Base-by-base conservation (phyloP, 225 moss, liverwort and hornwort genomes). In the Physcomitrellopsis africana region DNA sequence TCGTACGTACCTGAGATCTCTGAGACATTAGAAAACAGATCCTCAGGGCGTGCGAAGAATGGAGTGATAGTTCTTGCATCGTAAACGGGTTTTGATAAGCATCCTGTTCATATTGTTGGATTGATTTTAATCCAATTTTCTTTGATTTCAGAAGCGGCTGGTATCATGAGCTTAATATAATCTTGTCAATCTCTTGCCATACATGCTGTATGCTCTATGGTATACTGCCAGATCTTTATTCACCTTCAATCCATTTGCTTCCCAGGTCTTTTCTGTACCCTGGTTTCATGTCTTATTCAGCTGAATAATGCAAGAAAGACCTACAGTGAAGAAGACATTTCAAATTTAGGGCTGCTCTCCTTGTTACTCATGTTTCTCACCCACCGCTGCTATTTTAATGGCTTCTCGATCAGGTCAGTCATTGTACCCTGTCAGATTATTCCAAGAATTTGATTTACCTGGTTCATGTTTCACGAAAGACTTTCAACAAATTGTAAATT, bases 161-260 rank as follows among this genome's bases (percentile, higher is more conserved):
- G 65, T 91, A 54, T 54, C 86, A 70, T 76, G 76, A 44, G 87
- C 79, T 57, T 81, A 92, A 52, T 99, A 95, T 70, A 83, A 86
- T 57, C 57, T 93, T 73, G 90, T 95, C 19, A 72, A 84, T 45
- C 95, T 92, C 81, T 81, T 93, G 64, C 84, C 95, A 10, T 95
- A 95, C 57, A 82, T 99, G 48, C 76, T 95, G 23, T 95, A 93
- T 83, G 87, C 99, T 66, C 95, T 95, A 51, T 80, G 95, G 79
- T 99, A 95, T 60, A 81, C 93, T 67, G 99, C 95, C 67, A 95
- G 95, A 67, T 93, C 99, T 45, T 92, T 93, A 58, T 85, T 93
- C 81, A 86, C 93, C 65, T 99, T 82, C 61, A 95, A 99, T 76
- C 93, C 99, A 41, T 99, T 90, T 82, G 86, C 91, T 51, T 90